These are phyloP conservation scores for Sinapis alba DNA, from an alignment of 441 rosid species.

Conservation along the genomic window DNA sequence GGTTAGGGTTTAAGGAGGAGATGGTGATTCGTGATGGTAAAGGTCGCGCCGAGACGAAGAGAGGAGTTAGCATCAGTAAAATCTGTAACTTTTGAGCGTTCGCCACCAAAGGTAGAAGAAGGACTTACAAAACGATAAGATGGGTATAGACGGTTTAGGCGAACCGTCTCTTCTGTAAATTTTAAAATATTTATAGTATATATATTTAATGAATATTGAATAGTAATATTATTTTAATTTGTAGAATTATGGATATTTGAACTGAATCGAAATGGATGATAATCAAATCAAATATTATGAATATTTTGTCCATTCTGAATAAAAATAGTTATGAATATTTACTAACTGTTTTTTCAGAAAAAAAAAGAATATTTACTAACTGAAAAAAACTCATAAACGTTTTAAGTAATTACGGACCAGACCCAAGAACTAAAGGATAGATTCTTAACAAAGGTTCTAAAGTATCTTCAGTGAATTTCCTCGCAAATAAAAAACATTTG, in stretches of 20 bases:
- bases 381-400: background rate
- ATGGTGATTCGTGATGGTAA: slow-evolving; percentile 31
- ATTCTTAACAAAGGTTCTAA: slow-evolving; percentile 59
- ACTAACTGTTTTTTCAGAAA: too few relatives aligned
- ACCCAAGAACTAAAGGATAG: slow-evolving; percentile 52
- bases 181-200: too few relatives aligned
- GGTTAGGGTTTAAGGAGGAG: slow-evolving; percentile 40
- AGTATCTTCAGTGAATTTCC: slow-evolving; percentile 54
- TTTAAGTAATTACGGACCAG: slow-evolving; percentile 38
- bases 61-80: slow-evolving; percentile 40
- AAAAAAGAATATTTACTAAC: slow-evolving; percentile 17
- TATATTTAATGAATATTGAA: too few relatives aligned
- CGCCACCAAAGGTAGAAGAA: background rate
- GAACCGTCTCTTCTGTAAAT: background rate
- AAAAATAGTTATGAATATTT: too few relatives aligned
- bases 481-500: slow-evolving; percentile 56
- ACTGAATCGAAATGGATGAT: too few relatives aligned
- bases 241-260: too few relatives aligned
- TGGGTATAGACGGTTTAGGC: background rate
- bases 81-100: background rate
- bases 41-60: slow-evolving; percentile 37
- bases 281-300: too few relatives aligned
- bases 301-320: too few relatives aligned
- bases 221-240: too few relatives aligned
- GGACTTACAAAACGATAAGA: background rate